Percentiles rank a stretch among this genome's conserved stretches.
Evolutionary conservation across 1,139 yeast genomes (phyloP).

Genomic region (Saccharomyces uvarum): DNA sequence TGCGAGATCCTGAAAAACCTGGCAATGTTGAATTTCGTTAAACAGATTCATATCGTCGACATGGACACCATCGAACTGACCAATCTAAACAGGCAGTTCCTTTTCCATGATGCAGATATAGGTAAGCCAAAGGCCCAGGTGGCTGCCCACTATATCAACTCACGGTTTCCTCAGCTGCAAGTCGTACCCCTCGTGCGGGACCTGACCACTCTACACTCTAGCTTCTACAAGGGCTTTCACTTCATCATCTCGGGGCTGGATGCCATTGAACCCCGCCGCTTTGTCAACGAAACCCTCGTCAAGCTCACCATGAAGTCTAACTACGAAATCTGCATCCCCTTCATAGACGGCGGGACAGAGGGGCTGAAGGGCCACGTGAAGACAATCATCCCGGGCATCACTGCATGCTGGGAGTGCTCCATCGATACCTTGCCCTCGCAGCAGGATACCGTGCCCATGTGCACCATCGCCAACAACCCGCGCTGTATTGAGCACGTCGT

Average conservation of each 20-base stretch:
- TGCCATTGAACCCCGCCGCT: constrained; percentile 81
- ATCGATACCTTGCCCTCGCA: constrained; percentile 61
- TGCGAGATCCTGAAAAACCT: constrained; percentile 85
- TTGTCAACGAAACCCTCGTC: constrained; percentile 77
- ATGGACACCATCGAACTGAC: constrained; percentile 93
- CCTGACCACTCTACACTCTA: constrained; percentile 63
- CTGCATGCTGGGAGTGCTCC: constrained; percentile 92
- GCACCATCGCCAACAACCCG: constrained; percentile 93
- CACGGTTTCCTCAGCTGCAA: constrained; percentile 26
- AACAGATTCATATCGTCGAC: constrained; percentile 73
- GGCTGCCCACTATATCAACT: constrained; percentile 58
- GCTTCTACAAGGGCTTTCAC: constrained; percentile 61
- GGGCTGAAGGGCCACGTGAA: constrained; percentile 91
- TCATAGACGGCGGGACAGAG: constrained; percentile 94
- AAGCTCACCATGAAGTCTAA: constrained; percentile 48
- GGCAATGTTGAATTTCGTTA: constrained; percentile 62
- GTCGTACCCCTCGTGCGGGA: constrained; percentile 52
- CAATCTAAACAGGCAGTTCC: constrained; percentile 82
- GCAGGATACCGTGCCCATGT: constrained; percentile 57
- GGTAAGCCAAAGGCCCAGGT: constrained; percentile 75
- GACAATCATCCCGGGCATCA: constrained; percentile 73
- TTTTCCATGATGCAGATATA: constrained; percentile 65
- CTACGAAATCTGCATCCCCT: constrained; percentile 57
- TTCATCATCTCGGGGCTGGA: constrained; percentile 84
- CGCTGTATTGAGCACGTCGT: constrained; percentile 90